These are phyloP conservation scores for Castanopsis chinensis DNA, from an alignment of 306 rosid genomes.

Conservation along the genomic window DNA sequence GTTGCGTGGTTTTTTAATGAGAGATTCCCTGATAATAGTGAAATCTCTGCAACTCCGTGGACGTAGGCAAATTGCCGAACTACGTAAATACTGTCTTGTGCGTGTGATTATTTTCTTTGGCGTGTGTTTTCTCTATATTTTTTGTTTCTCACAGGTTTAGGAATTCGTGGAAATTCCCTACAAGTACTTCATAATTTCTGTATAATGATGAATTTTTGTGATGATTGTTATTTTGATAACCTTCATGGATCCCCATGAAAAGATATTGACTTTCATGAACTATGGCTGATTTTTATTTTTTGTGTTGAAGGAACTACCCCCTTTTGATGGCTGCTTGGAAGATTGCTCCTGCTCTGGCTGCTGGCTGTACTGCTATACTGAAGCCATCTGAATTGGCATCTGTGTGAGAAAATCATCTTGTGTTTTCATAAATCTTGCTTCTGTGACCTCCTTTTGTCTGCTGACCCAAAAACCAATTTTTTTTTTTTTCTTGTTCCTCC, in stretches of 20 bases:
- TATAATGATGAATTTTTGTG: background rate
- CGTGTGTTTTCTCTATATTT: no score
- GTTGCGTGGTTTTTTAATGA: no score
- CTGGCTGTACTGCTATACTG: constrained; percentile 93
- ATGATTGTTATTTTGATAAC: background rate
- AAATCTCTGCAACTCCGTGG: no score
- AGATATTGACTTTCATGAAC: background rate
- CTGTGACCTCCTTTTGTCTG: constrained; percentile 2
- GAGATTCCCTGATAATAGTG: no score
- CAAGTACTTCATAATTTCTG: no score
- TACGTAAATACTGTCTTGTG: no score
- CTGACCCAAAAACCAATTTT: no score
- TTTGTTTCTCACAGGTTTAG: no score
- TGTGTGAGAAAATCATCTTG: constrained; percentile 41
- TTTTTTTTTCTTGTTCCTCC: no score
- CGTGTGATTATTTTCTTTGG: no score
- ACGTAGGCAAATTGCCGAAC: no score
- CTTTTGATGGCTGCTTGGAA: constrained; percentile 91
- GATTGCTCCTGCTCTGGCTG: constrained; percentile 97
- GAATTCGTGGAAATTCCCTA: no score
- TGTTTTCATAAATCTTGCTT: constrained; percentile 1
- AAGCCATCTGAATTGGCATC: constrained; percentile 98
- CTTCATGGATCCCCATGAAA: background rate
- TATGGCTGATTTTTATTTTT: constrained; percentile 7
- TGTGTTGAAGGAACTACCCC: constrained; percentile 80